Evolutionary conservation across 2,329 filamentous ascomycete species (phyloP).

Genomic region (Neofusicoccum ribis): DNA sequence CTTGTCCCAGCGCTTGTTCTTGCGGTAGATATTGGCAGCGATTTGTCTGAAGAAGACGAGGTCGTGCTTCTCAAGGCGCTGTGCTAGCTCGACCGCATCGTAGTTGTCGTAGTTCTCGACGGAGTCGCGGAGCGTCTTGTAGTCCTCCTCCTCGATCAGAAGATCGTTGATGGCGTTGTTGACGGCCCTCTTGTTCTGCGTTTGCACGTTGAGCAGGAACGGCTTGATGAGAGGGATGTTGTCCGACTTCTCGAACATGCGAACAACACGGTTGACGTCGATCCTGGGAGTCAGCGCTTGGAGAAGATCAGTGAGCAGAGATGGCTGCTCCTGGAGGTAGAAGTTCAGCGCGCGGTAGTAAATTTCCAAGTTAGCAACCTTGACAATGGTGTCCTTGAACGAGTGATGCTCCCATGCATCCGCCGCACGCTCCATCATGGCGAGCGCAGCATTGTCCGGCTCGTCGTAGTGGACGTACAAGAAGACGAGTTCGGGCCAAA

Average conservation of each 20-base stretch:
- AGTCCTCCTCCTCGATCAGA: conserved; percentile 97
- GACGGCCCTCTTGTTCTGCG: conserved; percentile 96
- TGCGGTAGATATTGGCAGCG: conserved; percentile 96
- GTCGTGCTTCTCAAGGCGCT: conserved; percentile 94
- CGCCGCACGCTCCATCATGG: conserved; percentile 95
- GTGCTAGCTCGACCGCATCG: conserved; percentile 87
- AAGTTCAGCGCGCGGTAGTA: conserved; percentile 98
- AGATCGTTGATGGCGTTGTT: conserved; percentile 98
- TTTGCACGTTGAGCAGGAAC: conserved; percentile 93
- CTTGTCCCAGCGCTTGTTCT: conserved; percentile 99
- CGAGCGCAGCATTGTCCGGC: conserved; percentile 93
- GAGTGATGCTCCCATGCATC: conserved; percentile 99
- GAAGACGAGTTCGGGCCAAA: conserved; percentile 98
- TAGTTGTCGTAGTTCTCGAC: conserved; percentile 99
- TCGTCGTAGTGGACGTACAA: conserved; percentile 98
- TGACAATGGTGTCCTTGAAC: conserved; percentile 98
- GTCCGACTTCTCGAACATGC: conserved; percentile 98
- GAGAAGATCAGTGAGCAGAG: conserved; percentile 90
- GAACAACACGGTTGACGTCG: conserved; percentile 98
- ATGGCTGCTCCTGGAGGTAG: conserved; percentile 95
- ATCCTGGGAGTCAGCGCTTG: conserved; percentile 90
- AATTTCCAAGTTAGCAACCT: conserved; percentile 97
- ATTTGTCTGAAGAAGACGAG: conserved; percentile 99
- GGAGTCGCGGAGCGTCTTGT: conserved; percentile 97
- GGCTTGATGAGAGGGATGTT: conserved; percentile 98